phyloP scores from a whole-genome alignment of 2,329 filamentous ascomycete species.

The Aspergillus carbonarius region DNA sequence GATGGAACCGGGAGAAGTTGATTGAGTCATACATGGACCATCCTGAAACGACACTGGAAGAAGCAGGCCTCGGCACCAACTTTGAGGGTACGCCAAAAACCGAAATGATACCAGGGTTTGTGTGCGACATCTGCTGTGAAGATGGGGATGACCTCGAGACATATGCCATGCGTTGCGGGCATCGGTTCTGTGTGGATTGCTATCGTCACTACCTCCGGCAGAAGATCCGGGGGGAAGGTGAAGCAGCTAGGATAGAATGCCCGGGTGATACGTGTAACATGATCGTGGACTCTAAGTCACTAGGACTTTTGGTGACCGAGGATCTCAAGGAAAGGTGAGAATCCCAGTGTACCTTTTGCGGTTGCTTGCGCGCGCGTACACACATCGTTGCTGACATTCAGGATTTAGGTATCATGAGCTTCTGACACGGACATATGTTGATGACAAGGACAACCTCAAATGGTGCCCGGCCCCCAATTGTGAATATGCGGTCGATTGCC shows the following conservation, averaged over 20 bases:
- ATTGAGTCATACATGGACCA: constrained; percentile 97
- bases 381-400: constrained; percentile 14
- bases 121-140: constrained; percentile 95
- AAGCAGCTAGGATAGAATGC: constrained; percentile 92
- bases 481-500: constrained; percentile 85
- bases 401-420: constrained; percentile 73
- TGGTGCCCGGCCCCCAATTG: constrained; percentile 99
- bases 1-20: constrained; percentile 95
- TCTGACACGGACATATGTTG: constrained; percentile 90
- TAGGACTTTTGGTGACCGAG: constrained; percentile 69
- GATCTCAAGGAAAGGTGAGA: constrained; percentile 57
- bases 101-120: constrained; percentile 71
- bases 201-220: constrained; percentile 87
- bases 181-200: constrained; percentile 89
- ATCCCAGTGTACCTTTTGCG: neutral
- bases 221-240: constrained; percentile 93
- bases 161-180: constrained; percentile 92
- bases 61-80: constrained; percentile 73
- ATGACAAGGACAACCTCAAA: constrained; percentile 91
- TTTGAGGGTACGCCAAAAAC: constrained; percentile 65
- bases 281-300: constrained; percentile 85
- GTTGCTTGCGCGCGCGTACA: neutral
- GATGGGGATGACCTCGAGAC: constrained; percentile 74
- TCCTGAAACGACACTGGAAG: constrained; percentile 74
- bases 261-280: constrained; percentile 82